These are phyloP conservation scores for Casuarina equisetifolia DNA, from an alignment of 306 rosid species.

Conservation along the genomic window DNA sequence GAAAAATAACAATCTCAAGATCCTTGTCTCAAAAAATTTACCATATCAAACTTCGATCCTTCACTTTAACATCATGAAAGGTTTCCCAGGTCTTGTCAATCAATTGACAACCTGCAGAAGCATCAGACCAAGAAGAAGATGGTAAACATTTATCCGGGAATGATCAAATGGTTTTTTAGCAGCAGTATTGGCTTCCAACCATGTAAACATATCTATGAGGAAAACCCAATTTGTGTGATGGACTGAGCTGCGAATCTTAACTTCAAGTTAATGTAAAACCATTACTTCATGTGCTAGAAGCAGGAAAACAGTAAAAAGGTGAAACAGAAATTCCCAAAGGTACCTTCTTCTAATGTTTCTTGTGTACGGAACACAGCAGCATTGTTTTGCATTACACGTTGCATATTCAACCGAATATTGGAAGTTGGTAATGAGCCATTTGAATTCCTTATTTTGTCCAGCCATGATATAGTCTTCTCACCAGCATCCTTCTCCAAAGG, in stretches of 20 bases:
- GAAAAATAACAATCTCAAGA: neutral
- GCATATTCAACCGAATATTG: slow-evolving; percentile 86
- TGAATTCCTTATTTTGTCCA: slow-evolving; percentile 86
- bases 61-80: slow-evolving; percentile 64
- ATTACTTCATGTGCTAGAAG: neutral
- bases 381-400: slow-evolving; percentile 89
- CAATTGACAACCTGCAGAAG: slow-evolving; percentile 59
- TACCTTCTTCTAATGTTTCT: slow-evolving; percentile 93
- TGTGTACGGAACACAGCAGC: slow-evolving; percentile 99
- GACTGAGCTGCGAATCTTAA: neutral
- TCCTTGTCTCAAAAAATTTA: slow-evolving; percentile 14
- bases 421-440: slow-evolving; percentile 86
- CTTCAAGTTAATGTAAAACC: neutral
- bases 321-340: neutral
- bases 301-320: neutral
- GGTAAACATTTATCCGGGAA: neutral
- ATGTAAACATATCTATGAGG: neutral
- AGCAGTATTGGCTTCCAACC: neutral
- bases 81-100: slow-evolving; percentile 77
- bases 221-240: neutral
- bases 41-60: slow-evolving; percentile 83
- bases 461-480: slow-evolving; percentile 91
- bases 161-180: slow-evolving; percentile 2
- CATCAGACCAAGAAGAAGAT: slow-evolving; percentile 7
- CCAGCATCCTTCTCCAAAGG: slow-evolving; percentile 92